Evolutionary conservation across 202 grass and related monocot genomes (phyloP).

Genomic region (Schoenoplectus tabernaemontani): DNA sequence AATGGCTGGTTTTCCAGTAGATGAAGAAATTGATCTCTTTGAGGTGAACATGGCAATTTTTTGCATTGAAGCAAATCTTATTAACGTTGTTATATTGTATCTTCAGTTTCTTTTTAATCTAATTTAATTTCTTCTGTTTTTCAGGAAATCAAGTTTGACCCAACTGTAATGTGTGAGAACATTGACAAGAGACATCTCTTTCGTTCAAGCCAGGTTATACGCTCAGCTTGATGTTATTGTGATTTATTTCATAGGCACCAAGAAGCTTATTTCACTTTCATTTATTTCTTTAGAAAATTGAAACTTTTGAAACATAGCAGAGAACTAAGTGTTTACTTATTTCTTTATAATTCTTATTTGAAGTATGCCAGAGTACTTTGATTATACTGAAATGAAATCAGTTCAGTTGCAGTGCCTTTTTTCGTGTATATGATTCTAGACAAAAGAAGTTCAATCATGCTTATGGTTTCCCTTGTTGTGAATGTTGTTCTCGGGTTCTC

Average conservation of each 20-base stretch:
- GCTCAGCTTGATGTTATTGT: conserved; percentile 3
- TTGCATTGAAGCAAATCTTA: not conserved
- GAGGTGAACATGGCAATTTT: conserved; percentile 43
- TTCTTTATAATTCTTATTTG: not conserved
- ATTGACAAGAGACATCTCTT: conserved; percentile 73
- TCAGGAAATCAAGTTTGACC: conserved; percentile 96
- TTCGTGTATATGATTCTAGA: not conserved
- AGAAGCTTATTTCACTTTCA: conserved; percentile 24
- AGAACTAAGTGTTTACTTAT: conserved; percentile 6
- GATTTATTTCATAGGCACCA: not conserved
- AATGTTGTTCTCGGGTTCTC: not conserved
- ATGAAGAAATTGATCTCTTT: conserved; percentile 90
- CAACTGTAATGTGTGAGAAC: conserved; percentile 96
- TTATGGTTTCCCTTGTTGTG: conserved; percentile 5
- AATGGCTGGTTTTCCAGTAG: conserved; percentile 67
- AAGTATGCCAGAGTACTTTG: not conserved
- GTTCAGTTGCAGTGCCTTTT: not conserved
- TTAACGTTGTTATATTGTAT: not conserved
- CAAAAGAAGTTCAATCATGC: too few relatives aligned
- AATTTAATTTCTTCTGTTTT: conserved; percentile 24
- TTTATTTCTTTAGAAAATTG: conserved; percentile 10
- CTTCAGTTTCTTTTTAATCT: not conserved
- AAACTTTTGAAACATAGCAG: not conserved
- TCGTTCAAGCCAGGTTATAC: conserved; percentile 74
- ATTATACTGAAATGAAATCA: not conserved